A percentile compares a stretch with the other conserved stretches of the same genome.
Conservation (phyloP, 306 rosid species). For the Albizia julibrissin region DNA sequence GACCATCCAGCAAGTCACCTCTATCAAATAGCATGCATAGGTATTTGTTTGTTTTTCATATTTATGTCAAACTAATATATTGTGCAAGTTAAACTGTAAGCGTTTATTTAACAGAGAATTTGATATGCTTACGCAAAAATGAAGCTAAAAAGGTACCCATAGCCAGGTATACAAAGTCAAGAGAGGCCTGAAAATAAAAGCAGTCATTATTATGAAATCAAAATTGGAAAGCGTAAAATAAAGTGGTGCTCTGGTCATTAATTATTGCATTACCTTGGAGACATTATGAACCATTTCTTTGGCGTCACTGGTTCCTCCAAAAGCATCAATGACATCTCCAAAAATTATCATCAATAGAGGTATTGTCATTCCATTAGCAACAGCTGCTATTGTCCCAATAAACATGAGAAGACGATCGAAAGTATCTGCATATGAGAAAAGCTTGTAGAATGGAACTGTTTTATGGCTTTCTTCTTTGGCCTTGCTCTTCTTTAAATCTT, state of each 20-base stretch:
- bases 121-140: constrained; percentile 18
- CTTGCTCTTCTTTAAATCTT: constrained; percentile 30
- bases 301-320: constrained; percentile 42
- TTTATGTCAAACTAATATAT: constrained; percentile 11
- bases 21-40: constrained; percentile 41
- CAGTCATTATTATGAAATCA: neutral
- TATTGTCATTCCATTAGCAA: constrained; percentile 52
- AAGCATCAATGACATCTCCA: constrained; percentile 53
- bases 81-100: neutral
- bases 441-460: constrained; percentile 53
- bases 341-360: constrained; percentile 54
- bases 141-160: constrained; percentile 11
- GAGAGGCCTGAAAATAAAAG: neutral
- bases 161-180: constrained; percentile 15
- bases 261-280: constrained; percentile 50
- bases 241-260: neutral
- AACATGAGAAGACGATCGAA: constrained; percentile 53
- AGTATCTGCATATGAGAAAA: constrained; percentile 66
- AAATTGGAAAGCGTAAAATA: neutral
- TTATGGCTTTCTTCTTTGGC: constrained; percentile 29
- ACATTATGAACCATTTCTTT: constrained; percentile 37
- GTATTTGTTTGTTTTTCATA: neutral
- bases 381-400: constrained; percentile 52
- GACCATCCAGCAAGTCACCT: constrained; percentile 86
- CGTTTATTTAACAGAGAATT: neutral